Conservation (phyloP, 257 asterid genomes). For the Verbascum thapsus region DNA sequence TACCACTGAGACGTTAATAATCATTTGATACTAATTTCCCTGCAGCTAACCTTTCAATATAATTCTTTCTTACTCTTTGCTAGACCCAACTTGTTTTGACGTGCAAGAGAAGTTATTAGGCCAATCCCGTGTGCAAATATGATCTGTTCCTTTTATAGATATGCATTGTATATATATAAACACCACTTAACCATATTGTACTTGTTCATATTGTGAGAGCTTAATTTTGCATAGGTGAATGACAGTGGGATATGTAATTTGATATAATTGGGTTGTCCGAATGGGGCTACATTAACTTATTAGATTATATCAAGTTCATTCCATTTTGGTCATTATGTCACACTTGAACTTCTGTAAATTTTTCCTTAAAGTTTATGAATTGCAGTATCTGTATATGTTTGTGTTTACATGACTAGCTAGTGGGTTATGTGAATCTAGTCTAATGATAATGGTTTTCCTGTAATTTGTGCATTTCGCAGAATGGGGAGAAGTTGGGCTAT, state of each 20-base stretch:
- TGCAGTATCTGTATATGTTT: neutral
- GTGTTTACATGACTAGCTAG: slow-evolving; percentile 1
- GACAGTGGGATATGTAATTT: neutral
- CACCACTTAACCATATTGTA: too few relatives aligned
- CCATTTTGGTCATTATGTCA: neutral
- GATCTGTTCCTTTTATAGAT: slow-evolving; percentile 6
- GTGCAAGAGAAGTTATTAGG: slow-evolving; percentile 1
- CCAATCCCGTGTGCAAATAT: neutral
- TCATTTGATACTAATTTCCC: slow-evolving; percentile 2
- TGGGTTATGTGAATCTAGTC: slow-evolving; percentile 13
- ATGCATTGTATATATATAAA: neutral
- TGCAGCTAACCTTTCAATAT: slow-evolving; percentile 10
- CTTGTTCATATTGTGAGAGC: too few relatives aligned
- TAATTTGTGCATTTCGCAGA: slow-evolving; percentile 51
- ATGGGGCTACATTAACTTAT: neutral
- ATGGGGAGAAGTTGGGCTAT: slow-evolving; percentile 84
- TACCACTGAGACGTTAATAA: neutral
- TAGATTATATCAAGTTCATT: neutral
- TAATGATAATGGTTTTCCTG: slow-evolving; percentile 2
- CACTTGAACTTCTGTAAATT: neutral
- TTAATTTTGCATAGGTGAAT: neutral
- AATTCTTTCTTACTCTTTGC: neutral
- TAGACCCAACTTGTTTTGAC: neutral
- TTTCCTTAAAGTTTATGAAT: slow-evolving; percentile 9
- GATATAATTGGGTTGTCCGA: slow-evolving; percentile 2